Conservation (phyloP, 371 early-diverging fungal genomes). For the Gilbertella persicaria region DNA sequence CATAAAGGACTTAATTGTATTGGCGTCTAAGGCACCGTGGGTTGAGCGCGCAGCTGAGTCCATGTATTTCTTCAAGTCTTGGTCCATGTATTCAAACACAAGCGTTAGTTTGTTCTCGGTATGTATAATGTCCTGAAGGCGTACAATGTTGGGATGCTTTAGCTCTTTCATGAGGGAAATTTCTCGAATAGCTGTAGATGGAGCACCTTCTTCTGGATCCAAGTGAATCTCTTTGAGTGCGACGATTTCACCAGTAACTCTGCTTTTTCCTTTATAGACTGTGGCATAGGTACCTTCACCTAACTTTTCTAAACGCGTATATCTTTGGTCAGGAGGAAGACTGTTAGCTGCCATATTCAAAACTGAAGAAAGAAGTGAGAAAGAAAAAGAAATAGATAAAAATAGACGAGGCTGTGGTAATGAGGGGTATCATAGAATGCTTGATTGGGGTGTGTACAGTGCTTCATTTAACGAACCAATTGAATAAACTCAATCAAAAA, state of each 20-base stretch:
- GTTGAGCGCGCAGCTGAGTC: constrained; percentile 57
- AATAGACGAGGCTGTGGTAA: neutral
- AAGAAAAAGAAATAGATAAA: neutral
- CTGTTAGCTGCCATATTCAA: constrained; percentile 21
- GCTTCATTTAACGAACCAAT: neutral
- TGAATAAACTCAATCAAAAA: neutral
- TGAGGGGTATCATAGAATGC: neutral
- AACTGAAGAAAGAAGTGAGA: neutral
- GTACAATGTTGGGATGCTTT: constrained; percentile 88
- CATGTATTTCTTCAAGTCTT: constrained; percentile 97
- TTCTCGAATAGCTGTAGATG: constrained; percentile 96
- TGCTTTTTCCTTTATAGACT: constrained; percentile 97
- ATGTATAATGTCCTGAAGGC: constrained; percentile 97
- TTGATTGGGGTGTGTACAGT: neutral
- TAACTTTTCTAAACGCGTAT: constrained; percentile 87
- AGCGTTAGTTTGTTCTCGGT: constrained; percentile 96
- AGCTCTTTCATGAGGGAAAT: constrained; percentile 96
- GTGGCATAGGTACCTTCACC: constrained; percentile 99
- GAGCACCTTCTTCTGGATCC: constrained; percentile 93
- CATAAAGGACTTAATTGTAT: constrained; percentile 80
- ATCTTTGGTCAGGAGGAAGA: constrained; percentile 51
- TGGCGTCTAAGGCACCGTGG: constrained; percentile 66
- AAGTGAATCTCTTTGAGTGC: constrained; percentile 97
- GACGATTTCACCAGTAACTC: constrained; percentile 87
- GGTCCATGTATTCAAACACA: constrained; percentile 99